Conservation (phyloP, 2,329 filamentous ascomycete genomes). For the Ustulina deusta region DNA sequence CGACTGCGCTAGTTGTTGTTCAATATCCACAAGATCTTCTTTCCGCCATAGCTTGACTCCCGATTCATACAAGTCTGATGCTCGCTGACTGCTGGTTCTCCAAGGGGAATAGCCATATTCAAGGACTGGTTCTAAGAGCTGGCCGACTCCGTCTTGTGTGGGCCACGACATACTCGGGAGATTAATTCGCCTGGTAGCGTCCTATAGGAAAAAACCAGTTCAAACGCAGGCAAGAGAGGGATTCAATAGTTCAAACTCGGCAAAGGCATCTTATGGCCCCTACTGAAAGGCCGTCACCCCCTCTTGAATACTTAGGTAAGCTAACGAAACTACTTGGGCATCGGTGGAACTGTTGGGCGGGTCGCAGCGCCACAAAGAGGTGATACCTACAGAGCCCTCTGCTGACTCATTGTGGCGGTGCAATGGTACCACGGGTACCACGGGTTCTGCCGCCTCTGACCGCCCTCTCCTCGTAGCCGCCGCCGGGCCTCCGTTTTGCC, state of each 20-base stretch:
- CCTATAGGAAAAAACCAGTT: neutral
- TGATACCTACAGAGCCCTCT: neutral
- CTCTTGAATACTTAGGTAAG: too few relatives aligned
- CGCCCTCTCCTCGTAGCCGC: too few relatives aligned
- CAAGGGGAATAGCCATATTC: slow-evolving; percentile 16
- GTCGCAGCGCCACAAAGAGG: too few relatives aligned
- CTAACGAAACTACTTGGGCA: too few relatives aligned
- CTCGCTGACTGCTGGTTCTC: slow-evolving; percentile 19
- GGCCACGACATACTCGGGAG: too few relatives aligned
- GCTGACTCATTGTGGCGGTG: neutral
- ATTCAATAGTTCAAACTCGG: neutral
- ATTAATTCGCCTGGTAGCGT: neutral
- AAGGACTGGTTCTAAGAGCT: slow-evolving; percentile 6
- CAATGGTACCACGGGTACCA: too few relatives aligned
- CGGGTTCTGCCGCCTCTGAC: too few relatives aligned
- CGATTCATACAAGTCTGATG: slow-evolving; percentile 22
- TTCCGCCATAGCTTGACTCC: slow-evolving; percentile 20
- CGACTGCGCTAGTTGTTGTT: slow-evolving; percentile 43
- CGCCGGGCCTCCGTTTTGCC: too few relatives aligned
- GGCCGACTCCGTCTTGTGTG: neutral
- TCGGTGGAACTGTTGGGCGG: too few relatives aligned
- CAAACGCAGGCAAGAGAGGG: neutral
- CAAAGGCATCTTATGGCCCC: neutral
- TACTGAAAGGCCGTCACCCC: too few relatives aligned
- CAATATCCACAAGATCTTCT: slow-evolving; percentile 19